Base-by-base conservation (phyloP, 345 rosid species). In the Fremontodendron californicum region DNA sequence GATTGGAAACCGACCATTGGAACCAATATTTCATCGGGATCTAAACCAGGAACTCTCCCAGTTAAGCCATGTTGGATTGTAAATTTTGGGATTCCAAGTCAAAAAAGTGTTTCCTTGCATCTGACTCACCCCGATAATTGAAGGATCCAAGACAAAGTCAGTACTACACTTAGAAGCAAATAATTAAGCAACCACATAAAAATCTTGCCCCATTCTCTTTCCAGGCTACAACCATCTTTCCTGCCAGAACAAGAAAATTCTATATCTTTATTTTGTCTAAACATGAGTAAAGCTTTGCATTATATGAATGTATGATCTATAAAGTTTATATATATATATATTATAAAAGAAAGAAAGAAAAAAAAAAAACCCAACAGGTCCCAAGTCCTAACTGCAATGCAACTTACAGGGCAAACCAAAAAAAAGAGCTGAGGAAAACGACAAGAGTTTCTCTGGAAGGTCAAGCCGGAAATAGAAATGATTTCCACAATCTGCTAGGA, bases 1-100 rank as follows among this genome's bases (percentile, higher is more conserved):
- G 81, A 78, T 82, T 82, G 80, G 78, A 78, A 54, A 61, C 85
- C 42, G 62, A 71, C 72, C 81, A 71, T 45, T 54, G 55, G 70
- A 82, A 75, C 81, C 79, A 39, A 76, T 52, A 42, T 33, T 48
- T 43, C 10, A 46, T 73, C 35, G 73, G 74, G 81, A 73, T 77
- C 71, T 43, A 80, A 77, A 77, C 70, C 66, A 18, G 31, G 51
- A 74, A 48, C 71, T 23, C 74, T 67, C 62, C 62, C 25, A 18
- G 9, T 73, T 48, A 70, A 68, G 60, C 62, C 42, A 25, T 25
- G 63, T 35, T 71, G 18, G 74, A 48, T 31, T 48, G 52, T 42
- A 23, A 43, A 67, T 42, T 21, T 67, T 31, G 5, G 21, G 74
- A 60, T 33, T 60, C 64, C 1, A 1, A 29, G 21, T 27, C 21